These are phyloP conservation scores for Vitis hybrid DNA, from an alignment of 177 flowering plant genomes.

Conservation along the genomic window DNA sequence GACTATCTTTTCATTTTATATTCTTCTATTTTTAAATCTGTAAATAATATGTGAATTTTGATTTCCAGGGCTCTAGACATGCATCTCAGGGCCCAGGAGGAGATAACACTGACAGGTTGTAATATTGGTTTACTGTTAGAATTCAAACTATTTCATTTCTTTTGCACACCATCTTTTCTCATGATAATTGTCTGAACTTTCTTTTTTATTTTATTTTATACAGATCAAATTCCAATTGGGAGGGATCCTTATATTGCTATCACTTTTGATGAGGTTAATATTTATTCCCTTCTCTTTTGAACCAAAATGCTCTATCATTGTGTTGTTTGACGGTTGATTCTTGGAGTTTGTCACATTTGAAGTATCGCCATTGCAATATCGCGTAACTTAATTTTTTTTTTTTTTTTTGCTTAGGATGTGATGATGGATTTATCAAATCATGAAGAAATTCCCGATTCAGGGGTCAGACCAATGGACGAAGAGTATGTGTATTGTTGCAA, in stretches of 20 bases:
- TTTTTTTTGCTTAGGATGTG: conserved; percentile 35
- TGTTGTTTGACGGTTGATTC: conserved; percentile 1
- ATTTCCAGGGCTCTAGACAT: conserved; percentile 46
- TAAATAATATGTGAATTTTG: conserved; percentile 1
- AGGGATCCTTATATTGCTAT: conserved; percentile 55
- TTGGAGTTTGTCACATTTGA: neutral
- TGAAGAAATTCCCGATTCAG: conserved; percentile 26
- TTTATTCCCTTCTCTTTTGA: neutral
- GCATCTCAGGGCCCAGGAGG: conserved; percentile 60
- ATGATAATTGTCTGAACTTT: neutral
- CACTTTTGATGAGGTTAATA: conserved; percentile 57
- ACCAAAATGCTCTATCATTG: neutral
- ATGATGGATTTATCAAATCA: conserved; percentile 26
- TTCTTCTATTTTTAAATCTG: neutral
- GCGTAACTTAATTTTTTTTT: conserved; percentile 7
- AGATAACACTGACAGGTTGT: conserved; percentile 76
- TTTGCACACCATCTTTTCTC: neutral
- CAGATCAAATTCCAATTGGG: conserved; percentile 60
- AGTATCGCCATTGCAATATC: neutral
- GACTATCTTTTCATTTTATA: neutral
- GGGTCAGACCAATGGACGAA: conserved; percentile 40
- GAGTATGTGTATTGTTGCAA: conserved; percentile 42
- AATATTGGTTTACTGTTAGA: neutral
- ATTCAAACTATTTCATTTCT: neutral
- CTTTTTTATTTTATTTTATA: neutral